Conservation (phyloP, 805 yeast species). For the Pichia phayaonensis region DNA sequence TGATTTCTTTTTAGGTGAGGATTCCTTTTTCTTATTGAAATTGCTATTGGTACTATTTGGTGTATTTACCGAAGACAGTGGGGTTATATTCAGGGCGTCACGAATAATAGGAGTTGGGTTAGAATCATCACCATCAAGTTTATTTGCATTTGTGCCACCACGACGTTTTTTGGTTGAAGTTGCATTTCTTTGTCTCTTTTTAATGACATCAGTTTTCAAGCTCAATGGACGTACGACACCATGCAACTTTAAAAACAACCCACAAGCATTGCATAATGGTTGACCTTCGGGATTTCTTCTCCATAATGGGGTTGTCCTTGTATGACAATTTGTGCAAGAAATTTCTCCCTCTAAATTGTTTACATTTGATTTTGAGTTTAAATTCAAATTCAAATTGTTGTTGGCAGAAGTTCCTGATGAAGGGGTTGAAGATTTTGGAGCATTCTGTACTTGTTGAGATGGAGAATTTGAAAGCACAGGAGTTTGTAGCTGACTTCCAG, state of each 20-base stretch:
- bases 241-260: slow-evolving; percentile 81
- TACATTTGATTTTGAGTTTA: slow-evolving; percentile 5
- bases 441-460: background rate
- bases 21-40: slow-evolving; percentile 2
- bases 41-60: background rate
- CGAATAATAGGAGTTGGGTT: slow-evolving; percentile 36
- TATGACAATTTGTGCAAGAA: slow-evolving; percentile 80
- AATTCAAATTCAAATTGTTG: background rate
- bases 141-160: slow-evolving; percentile 9
- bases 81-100: slow-evolving; percentile 5
- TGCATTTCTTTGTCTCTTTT: slow-evolving; percentile 70
- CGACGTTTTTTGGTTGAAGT: slow-evolving; percentile 22
- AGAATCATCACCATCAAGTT: slow-evolving; percentile 41
- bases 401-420: slow-evolving; percentile 5
- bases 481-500: background rate
- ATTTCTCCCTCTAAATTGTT: slow-evolving; percentile 14
- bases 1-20: background rate
- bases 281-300: slow-evolving; percentile 87
- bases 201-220: slow-evolving; percentile 54
- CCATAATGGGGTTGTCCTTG: slow-evolving; percentile 93
- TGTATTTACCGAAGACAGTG: background rate
- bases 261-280: slow-evolving; percentile 95
- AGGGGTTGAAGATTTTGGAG: background rate
- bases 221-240: slow-evolving; percentile 94
- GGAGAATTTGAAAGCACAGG: background rate